Evolutionary conservation across 306 rosid genomes (phyloP), one percentile per base, ranked within the genome.

Genomic region (Medicago lupulina): DNA sequence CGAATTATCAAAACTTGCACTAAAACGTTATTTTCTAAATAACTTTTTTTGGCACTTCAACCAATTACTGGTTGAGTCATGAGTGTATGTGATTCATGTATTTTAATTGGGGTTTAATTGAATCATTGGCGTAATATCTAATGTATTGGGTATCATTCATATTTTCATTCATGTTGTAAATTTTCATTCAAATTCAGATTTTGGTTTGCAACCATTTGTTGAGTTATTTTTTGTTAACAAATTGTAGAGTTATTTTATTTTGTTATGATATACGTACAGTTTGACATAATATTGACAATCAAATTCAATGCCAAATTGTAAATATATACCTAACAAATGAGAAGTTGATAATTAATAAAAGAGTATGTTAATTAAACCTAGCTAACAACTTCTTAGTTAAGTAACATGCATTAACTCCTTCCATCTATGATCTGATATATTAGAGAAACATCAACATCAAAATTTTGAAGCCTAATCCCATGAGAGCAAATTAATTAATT

Each of bases 381-480:
- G 40, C 38, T 59, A 25, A 16, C 67, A 14, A 60, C 4, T 28
- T 28, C 6, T 60, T 4, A 60, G 12, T 60, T 39, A 16, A 40
- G 77, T 40, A 65, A 9, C 17, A 31, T 46, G 17, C 18, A 31
- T 70, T 47, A 51, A 71, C 16, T 53, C 19, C 17, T 23, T 11
- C 7, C 6, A 40, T 72, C 17, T 25, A 73, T 14, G 18, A 54
- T 76, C 9, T 9, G 17, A 61, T 46, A 1, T 47, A 63, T 44
- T 46, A 67, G 58, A 57, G 40, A 80, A 74, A 67, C 70, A 67
- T 74, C 54, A 38, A 59, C 41, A 54, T 58, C 71, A 8, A 28
- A 28, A 16, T 25, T 39, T 62, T 71, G 49, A 50, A 64, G 19
- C 2, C 40, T 65, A 3, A 67, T 67, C 31, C 40, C 46, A 59